phyloP scores from a whole-genome alignment of 163 green algal genomes.

The Chlorella variabilis region DNA sequence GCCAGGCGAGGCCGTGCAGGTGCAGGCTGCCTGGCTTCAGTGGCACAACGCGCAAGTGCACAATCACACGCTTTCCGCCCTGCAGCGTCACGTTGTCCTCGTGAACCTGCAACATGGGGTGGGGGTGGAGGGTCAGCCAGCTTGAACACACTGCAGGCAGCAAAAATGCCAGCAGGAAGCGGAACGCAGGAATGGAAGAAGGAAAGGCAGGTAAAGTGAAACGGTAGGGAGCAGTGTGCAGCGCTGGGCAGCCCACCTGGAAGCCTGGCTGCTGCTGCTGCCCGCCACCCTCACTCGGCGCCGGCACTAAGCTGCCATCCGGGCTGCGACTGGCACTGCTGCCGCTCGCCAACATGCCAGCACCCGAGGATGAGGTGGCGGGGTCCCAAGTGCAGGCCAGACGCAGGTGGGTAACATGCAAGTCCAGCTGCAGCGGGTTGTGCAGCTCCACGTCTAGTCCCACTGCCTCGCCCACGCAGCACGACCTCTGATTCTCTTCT shows the following conservation, averaged over 20 bases:
- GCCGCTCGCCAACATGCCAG: no score
- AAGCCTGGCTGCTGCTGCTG: constrained; percentile 14
- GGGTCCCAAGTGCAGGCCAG: constrained; percentile 68
- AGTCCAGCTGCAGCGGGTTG: constrained; percentile 79
- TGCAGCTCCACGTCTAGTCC: constrained; percentile 74
- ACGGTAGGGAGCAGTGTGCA: background rate
- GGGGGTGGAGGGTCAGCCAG: background rate
- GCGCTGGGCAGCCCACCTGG: constrained; percentile 6
- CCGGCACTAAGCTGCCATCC: background rate
- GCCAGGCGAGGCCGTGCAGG: constrained; percentile 74
- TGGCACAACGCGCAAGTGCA: constrained; percentile 65
- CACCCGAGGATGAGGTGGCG: no score
- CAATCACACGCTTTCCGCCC: constrained; percentile 43
- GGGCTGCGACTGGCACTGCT: background rate
- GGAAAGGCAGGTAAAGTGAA: background rate
- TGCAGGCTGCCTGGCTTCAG: constrained; percentile 66
- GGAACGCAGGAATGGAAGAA: background rate
- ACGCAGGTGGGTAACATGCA: constrained; percentile 67
- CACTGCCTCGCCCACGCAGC: constrained; percentile 77
- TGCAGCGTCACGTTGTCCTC: constrained; percentile 50
- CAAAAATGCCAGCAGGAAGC: no score
- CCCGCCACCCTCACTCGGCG: background rate
- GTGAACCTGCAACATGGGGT: constrained; percentile 17
- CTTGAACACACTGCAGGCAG: background rate
- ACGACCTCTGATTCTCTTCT: constrained; percentile 26